Evolutionary conservation across 495 filamentous ascomycete genomes (phyloP).

Genomic region (Arthonia radiata): DNA sequence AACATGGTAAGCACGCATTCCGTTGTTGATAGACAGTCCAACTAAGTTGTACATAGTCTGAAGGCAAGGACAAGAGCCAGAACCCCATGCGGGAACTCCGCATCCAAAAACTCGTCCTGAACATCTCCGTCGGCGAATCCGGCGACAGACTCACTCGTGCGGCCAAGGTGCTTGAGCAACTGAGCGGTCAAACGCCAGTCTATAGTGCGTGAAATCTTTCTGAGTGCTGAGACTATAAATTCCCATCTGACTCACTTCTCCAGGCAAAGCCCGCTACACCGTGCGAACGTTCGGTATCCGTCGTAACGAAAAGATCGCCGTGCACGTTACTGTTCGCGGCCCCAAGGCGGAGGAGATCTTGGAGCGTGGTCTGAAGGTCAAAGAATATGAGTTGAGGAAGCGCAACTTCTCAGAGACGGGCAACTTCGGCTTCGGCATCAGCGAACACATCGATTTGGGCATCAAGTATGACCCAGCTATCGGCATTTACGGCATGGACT

Average conservation of each 20-base stretch:
- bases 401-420: constrained; percentile 98
- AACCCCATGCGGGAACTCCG: constrained; percentile 99
- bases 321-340: constrained; percentile 98
- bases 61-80: constrained; percentile 30
- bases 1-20: no score
- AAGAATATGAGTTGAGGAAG: constrained; percentile 98
- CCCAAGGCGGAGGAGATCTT: constrained; percentile 99
- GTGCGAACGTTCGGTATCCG: constrained; percentile 99
- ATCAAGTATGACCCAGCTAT: constrained; percentile 99
- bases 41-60: background rate
- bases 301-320: constrained; percentile 99
- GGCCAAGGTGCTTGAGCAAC: constrained; percentile 98
- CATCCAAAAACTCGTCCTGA: constrained; percentile 99
- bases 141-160: constrained; percentile 99
- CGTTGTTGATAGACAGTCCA: no score
- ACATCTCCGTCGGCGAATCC: constrained; percentile 99
- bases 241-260: constrained; percentile 2
- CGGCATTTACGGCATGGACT: constrained; percentile 99
- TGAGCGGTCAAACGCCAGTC: constrained; percentile 97
- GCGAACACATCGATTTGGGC: constrained; percentile 98
- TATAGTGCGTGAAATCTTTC: constrained; percentile 42
- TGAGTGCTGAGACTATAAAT: constrained; percentile 1
- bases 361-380: constrained; percentile 99
- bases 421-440: constrained; percentile 99
- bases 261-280: constrained; percentile 98